Base-by-base conservation (phyloP, 1,284 basidiomycete species). In the Coniferiporia weirii region DNA sequence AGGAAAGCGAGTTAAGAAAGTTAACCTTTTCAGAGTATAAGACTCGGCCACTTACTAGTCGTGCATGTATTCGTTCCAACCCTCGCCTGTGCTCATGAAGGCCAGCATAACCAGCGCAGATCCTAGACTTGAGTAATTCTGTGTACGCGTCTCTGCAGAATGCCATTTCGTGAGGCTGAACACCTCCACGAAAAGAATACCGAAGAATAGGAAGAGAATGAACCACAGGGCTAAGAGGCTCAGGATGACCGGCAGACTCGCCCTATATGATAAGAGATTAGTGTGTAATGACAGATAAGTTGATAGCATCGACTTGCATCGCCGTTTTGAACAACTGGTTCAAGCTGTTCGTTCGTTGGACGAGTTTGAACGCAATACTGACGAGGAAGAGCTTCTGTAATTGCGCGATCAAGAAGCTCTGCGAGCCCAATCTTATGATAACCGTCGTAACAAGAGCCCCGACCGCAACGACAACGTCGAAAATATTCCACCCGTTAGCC, bases 311-410 rank as follows among this genome's bases (percentile, higher is more conserved):
- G 15, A 40, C 92, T 64, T 76, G 95, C 91, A 93, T 82, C 1
- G 93, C 92, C 6, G 95, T 98, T 75, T 98, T 98, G 83, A 98
- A 98, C 17, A 99, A 78, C 73, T 97, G 93, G 68, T 98, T 98
- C 61, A 99, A 78, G 63, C 85, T 87, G 67, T 94, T 89, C 62
- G 88, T 90, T 54, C 91, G 83, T 70, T 98, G 93, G 1, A 98
- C 92, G 20, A 99, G 81, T 74, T 99, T 99, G 79, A 98, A 89
- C 0, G 93, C 87, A 54, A 98, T 91, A 64, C 87, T 88, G 63
- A 96, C 93, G 48, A 99, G 79, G 75, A 99, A 98, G 10, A 98
- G 79, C 74, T 98, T 98, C 70, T 98, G 93, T 0, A 98, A 77
- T 68, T 98, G 93, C 59, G 84, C 76, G 3, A 79, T 75, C 4